Percentiles rank a stretch among this genome's conserved stretches.
phyloP scores from a whole-genome alignment of 179 eudicot species.

The Spinacia oleracea region DNA sequence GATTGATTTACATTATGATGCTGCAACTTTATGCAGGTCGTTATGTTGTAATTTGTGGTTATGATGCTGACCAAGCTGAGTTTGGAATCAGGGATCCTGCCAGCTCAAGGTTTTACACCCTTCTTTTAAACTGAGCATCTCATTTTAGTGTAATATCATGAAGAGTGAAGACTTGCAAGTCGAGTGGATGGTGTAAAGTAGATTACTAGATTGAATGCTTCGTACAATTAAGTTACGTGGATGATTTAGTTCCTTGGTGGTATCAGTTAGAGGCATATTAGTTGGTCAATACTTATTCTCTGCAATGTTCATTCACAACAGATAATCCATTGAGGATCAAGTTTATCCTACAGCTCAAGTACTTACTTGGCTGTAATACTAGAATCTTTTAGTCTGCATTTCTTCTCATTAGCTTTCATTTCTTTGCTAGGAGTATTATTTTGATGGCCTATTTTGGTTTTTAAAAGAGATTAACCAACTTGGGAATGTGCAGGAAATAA shows the following conservation, averaged over 20 bases:
- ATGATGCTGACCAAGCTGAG: slow-evolving; percentile 72
- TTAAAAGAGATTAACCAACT: neutral
- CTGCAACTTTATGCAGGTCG: slow-evolving; percentile 58
- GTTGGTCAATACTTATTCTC: too few species aligned
- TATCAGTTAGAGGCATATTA: neutral
- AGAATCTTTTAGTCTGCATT: neutral
- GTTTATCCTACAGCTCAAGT: neutral
- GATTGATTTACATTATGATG: neutral
- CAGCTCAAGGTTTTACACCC: slow-evolving; percentile 64
- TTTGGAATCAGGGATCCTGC: slow-evolving; percentile 99
- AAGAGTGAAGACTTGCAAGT: neutral
- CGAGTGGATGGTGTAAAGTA: neutral
- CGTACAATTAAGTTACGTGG: neutral
- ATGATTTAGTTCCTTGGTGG: neutral
- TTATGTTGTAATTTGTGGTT: slow-evolving; percentile 89
- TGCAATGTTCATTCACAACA: too few species aligned
- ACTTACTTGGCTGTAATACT: neutral
- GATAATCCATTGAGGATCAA: neutral
- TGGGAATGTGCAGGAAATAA: slow-evolving; percentile 56
- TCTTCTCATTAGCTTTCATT: neutral
- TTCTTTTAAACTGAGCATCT: slow-evolving; percentile 1
- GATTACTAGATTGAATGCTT: neutral
- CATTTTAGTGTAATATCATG: slow-evolving; percentile 3
- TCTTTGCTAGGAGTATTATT: slow-evolving; percentile 1
- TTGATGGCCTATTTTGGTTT: neutral